Percentiles rank a stretch among this genome's conserved stretches.
These are phyloP conservation scores for Oryza brachyantha DNA, from an alignment of 176 grass and related monocot genomes.

Conservation along the genomic window DNA sequence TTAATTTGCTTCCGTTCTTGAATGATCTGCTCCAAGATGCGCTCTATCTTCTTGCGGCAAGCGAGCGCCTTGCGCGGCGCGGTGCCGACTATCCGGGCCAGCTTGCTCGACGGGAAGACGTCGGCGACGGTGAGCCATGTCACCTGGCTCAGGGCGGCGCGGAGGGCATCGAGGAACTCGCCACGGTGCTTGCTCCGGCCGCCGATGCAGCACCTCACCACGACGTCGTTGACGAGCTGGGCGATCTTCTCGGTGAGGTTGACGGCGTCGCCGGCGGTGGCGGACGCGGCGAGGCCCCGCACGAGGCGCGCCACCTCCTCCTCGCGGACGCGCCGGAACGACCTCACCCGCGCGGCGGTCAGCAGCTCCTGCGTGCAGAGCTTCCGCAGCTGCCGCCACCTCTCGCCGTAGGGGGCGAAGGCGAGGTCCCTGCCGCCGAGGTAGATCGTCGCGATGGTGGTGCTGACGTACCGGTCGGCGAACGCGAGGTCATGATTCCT, in stretches of 20 bases:
- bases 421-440: not conserved
- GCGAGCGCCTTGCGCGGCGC: not conserved
- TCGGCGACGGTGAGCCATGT: not conserved
- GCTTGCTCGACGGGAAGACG: conserved; percentile 27
- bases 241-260: not conserved
- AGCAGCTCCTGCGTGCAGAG: conserved; percentile 12
- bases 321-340: conserved; percentile 20
- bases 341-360: conserved; percentile 6
- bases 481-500: conserved; percentile 8
- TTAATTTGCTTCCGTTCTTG: not conserved
- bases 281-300: not conserved
- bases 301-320: conserved; percentile 17
- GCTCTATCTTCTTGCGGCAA: not conserved
- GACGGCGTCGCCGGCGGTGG: not conserved
- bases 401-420: not conserved
- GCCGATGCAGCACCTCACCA: conserved; percentile 8
- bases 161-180: conserved; percentile 1
- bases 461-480: not conserved
- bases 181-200: conserved; percentile 9
- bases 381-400: not conserved
- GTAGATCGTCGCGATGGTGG: not conserved
- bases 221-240: not conserved
- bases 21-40: conserved; percentile 1
- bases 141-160: not conserved
- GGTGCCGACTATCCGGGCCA: not conserved